Percentiles rank a stretch among this genome's conserved stretches.
These are phyloP conservation scores for Ogataea trehalophila DNA, from an alignment of 805 yeast species.

Conservation along the genomic window DNA sequence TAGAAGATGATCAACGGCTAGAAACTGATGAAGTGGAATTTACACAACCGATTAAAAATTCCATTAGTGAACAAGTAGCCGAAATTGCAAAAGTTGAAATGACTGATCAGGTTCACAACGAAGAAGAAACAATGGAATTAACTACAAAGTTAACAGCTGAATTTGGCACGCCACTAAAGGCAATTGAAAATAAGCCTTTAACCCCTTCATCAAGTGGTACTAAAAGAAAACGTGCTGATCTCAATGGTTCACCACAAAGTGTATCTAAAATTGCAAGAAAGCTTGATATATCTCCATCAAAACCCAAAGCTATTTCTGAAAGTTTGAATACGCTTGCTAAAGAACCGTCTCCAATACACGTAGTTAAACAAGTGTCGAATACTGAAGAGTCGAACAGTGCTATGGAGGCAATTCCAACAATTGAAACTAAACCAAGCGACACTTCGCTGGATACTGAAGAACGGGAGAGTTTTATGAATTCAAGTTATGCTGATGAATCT, in stretches of 20 bases:
- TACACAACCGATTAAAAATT: not conserved
- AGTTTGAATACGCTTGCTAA: not conserved
- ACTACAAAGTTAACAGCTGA: slow-evolving; percentile 1
- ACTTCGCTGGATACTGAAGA: not conserved
- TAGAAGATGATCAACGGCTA: no score
- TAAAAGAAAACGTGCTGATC: slow-evolving; percentile 17
- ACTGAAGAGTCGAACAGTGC: no score
- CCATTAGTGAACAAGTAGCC: not conserved
- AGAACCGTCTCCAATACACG: not conserved
- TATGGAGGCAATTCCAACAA: no score
- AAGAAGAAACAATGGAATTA: slow-evolving; percentile 16
- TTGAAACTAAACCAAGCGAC: not conserved
- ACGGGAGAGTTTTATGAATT: not conserved
- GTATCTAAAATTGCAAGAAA: slow-evolving; percentile 7
- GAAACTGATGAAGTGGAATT: not conserved
- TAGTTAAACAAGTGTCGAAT: no score
- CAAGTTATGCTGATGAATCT: slow-evolving; percentile 16
- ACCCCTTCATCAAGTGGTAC: slow-evolving; percentile 16
- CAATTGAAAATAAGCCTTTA: not conserved
- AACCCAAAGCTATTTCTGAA: not conserved
- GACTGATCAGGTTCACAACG: slow-evolving; percentile 3
- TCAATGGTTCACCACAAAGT: slow-evolving; percentile 19
- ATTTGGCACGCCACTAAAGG: slow-evolving; percentile 7
- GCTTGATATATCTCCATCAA: not conserved
- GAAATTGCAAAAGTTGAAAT: not conserved